Percentiles rank a stretch among this genome's conserved stretches.
phyloP scores from a whole-genome alignment of 2,329 filamentous ascomycete species.

The Monosporascus sp. region DNA sequence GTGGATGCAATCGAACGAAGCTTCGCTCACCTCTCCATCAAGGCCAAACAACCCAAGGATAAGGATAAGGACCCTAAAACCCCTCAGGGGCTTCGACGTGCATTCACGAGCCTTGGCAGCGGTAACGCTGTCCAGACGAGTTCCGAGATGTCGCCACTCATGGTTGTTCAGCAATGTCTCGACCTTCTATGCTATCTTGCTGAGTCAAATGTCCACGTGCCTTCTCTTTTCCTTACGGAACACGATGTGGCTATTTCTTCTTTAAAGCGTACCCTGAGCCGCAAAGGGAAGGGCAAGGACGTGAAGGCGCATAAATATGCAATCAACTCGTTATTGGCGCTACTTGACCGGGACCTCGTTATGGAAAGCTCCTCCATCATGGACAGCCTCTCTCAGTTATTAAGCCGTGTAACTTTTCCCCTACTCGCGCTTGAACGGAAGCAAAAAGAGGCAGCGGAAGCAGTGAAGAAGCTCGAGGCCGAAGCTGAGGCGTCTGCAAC shows the following conservation, averaged over 20 bases:
- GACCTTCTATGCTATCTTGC: slow-evolving; percentile 80
- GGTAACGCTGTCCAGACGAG: slow-evolving; percentile 51
- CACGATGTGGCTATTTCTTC: slow-evolving; percentile 72
- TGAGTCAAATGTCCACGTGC: slow-evolving; percentile 78
- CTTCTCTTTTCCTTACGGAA: slow-evolving; percentile 89
- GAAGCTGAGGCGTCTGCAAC: slow-evolving; percentile 14
- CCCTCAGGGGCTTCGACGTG: slow-evolving; percentile 74
- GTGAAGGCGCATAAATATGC: slow-evolving; percentile 81
- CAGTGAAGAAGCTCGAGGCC: slow-evolving; percentile 31
- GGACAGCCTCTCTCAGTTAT: slow-evolving; percentile 82
- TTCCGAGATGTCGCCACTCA: slow-evolving; percentile 85
- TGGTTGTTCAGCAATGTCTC: slow-evolving; percentile 94
- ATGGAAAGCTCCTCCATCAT: slow-evolving; percentile 97
- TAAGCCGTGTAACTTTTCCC: slow-evolving; percentile 84
- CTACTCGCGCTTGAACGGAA: slow-evolving; percentile 74
- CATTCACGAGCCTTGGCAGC: slow-evolving; percentile 54
- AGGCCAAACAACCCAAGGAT: slow-evolving; percentile 73
- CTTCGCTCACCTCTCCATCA: slow-evolving; percentile 87
- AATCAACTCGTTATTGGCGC: slow-evolving; percentile 80
- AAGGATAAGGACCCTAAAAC: slow-evolving; percentile 68
- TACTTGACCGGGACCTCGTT: slow-evolving; percentile 90
- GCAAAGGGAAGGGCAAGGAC: slow-evolving; percentile 87
- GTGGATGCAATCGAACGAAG: slow-evolving; percentile 91
- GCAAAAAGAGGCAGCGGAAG: slow-evolving; percentile 39
- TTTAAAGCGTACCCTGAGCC: slow-evolving; percentile 69